phyloP scores from a whole-genome alignment of 768 basidiomycete genomes.

The Amanita brunnescens region DNA sequence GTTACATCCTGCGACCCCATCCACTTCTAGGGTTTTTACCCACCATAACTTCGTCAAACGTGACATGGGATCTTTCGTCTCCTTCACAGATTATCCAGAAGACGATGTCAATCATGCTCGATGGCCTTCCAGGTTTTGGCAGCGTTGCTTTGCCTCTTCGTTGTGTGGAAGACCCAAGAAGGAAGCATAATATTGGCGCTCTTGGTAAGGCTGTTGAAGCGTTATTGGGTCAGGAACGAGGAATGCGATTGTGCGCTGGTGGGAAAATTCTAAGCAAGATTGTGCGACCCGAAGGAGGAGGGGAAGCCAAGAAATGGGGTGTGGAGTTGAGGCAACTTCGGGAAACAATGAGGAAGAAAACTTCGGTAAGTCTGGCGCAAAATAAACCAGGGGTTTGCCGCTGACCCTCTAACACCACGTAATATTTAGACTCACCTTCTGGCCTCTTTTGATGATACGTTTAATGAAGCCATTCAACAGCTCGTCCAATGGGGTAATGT shows the following conservation, averaged over 20 bases:
- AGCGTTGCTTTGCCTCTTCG: slow-evolving; percentile 67
- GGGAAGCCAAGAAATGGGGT: slow-evolving; percentile 76
- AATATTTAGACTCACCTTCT: slow-evolving; percentile 42
- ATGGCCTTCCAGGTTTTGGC: slow-evolving; percentile 74
- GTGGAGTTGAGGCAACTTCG: slow-evolving; percentile 49
- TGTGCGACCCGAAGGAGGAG: slow-evolving; percentile 41
- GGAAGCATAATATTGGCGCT: slow-evolving; percentile 64
- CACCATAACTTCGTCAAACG: slow-evolving; percentile 23
- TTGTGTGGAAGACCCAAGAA: slow-evolving; percentile 69
- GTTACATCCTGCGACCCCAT: slow-evolving; percentile 59
- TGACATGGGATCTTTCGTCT: slow-evolving; percentile 32
- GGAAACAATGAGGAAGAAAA: slow-evolving; percentile 48
- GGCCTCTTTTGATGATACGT: slow-evolving; percentile 59
- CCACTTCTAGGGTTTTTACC: slow-evolving; percentile 46
- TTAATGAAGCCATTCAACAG: slow-evolving; percentile 72
- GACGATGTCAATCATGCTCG: slow-evolving; percentile 34
- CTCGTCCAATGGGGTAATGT: slow-evolving; percentile 68
- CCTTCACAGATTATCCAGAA: slow-evolving; percentile 37
- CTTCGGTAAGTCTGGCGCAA: slow-evolving; percentile 32
- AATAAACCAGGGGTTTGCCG: not conserved
- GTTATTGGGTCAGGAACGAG: slow-evolving; percentile 52
- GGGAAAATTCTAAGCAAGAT: slow-evolving; percentile 22
- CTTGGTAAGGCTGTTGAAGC: slow-evolving; percentile 68
- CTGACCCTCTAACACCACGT: slow-evolving; percentile 10
- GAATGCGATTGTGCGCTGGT: slow-evolving; percentile 56